These are phyloP conservation scores for Amaranthus palmeri DNA, from an alignment of 148 eudicot species.

Conservation along the genomic window DNA sequence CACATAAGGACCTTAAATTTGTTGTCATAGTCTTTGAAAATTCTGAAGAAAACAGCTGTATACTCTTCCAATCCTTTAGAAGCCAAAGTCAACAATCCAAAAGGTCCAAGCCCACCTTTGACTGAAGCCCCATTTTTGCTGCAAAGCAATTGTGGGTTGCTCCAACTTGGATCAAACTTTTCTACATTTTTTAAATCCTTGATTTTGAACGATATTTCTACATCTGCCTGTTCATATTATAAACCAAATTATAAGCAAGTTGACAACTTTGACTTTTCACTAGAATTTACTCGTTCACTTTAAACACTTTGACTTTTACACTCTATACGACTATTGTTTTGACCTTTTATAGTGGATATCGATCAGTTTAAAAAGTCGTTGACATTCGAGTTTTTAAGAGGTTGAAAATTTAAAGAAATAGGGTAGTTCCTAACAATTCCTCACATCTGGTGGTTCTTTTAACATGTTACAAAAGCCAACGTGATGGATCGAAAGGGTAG, in stretches of 20 bases:
- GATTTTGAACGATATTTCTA: constrained; percentile 48
- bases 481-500: too few species aligned
- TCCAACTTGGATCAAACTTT: constrained; percentile 38
- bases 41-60: constrained; percentile 60
- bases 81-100: constrained; percentile 57
- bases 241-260: neutral
- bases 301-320: too few species aligned
- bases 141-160: constrained; percentile 47
- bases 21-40: constrained; percentile 36
- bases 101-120: constrained; percentile 53
- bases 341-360: too few species aligned
- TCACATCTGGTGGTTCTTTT: too few species aligned
- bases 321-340: too few species aligned
- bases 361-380: too few species aligned
- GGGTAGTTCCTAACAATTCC: too few species aligned
- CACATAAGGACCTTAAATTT: constrained; percentile 62
- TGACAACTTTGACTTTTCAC: too few species aligned
- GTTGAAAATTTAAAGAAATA: too few species aligned
- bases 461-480: too few species aligned
- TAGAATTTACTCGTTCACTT: too few species aligned
- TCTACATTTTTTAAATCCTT: constrained; percentile 37
- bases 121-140: constrained; percentile 38
- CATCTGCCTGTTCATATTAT: constrained; percentile 43
- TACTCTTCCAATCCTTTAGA: constrained; percentile 51
- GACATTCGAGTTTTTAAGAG: too few species aligned